These are phyloP conservation scores for Raffaelea ambrosiae DNA, from an alignment of 2,329 filamentous ascomycete species.

Conservation along the genomic window DNA sequence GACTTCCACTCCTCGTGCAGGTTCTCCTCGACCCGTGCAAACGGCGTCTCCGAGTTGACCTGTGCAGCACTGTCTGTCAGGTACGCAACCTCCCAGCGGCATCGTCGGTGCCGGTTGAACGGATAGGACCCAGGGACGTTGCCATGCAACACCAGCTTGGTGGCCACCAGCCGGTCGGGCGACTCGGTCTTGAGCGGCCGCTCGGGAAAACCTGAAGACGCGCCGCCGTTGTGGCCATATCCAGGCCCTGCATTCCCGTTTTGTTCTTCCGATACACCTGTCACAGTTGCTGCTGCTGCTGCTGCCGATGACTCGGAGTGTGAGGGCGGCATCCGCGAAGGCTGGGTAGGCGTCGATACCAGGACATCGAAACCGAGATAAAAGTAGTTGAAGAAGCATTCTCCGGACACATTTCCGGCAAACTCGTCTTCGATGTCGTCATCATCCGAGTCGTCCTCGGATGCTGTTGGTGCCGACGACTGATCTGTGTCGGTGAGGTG, in stretches of 20 bases:
- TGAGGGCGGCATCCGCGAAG: constrained; percentile 60
- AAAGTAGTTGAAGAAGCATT: constrained; percentile 97
- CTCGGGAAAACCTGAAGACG: no score
- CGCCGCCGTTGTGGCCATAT: constrained; percentile 4
- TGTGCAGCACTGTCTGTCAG: constrained; percentile 29
- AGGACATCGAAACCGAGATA: constrained; percentile 90
- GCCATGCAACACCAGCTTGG: constrained; percentile 86
- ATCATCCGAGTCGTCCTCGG: constrained; percentile 59
- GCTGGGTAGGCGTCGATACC: constrained; percentile 64
- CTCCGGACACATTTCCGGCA: constrained; percentile 47
- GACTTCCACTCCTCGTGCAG: constrained; percentile 64
- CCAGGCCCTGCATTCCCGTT: constrained; percentile 11
- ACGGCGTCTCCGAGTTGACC: constrained; percentile 69
- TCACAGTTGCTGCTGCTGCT: constrained; percentile 1
- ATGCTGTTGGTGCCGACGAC: constrained; percentile 62
- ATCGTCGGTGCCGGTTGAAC: constrained; percentile 88
- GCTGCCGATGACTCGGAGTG: no score
- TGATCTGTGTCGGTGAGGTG: constrained; percentile 61
- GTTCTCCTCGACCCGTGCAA: constrained; percentile 60
- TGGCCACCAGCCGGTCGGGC: constrained; percentile 67
- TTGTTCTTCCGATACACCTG: neutral
- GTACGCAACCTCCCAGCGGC: constrained; percentile 72
- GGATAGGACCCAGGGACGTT: constrained; percentile 95
- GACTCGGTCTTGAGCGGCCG: constrained; percentile 30
- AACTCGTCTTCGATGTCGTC: constrained; percentile 49